Evolutionary conservation across 305 asterid genomes (phyloP).

Genomic region (Fraxinus dipetala): DNA sequence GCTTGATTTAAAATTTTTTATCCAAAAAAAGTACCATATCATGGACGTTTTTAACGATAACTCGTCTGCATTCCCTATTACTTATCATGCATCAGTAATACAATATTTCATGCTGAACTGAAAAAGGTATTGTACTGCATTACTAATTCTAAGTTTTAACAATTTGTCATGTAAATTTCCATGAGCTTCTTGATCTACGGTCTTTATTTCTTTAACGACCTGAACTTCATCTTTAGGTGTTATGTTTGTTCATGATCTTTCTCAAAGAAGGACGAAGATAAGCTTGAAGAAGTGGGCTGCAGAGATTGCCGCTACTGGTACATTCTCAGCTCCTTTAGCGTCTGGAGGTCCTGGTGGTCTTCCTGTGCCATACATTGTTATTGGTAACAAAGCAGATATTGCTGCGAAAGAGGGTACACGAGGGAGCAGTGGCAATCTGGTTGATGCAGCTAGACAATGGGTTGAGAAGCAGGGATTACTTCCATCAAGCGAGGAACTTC

Average conservation of each 20-base stretch:
- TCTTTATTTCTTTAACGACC: not conserved
- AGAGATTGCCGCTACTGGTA: slow-evolving; percentile 78
- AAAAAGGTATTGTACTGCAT: not conserved
- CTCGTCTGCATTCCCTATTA: not conserved
- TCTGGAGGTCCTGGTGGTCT: slow-evolving; percentile 96
- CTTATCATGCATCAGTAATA: not conserved
- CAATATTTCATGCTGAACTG: not conserved
- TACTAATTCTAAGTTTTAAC: not conserved
- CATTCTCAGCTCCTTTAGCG: slow-evolving; percentile 92
- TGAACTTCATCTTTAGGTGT: slow-evolving; percentile 51
- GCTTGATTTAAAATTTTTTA: not conserved
- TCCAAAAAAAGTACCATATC: not conserved
- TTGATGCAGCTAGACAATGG: slow-evolving; percentile 97
- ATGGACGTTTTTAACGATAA: not conserved
- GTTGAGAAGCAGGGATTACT: slow-evolving; percentile 97
- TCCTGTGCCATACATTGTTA: slow-evolving; percentile 87
- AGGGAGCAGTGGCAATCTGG: slow-evolving; percentile 96
- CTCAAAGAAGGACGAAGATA: slow-evolving; percentile 86
- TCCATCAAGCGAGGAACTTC: slow-evolving; percentile 86
- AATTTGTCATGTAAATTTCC: slow-evolving; percentile 1
- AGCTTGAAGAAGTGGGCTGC: slow-evolving; percentile 93
- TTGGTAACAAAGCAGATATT: slow-evolving; percentile 88
- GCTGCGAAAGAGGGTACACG: slow-evolving; percentile 68
- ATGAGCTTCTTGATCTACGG: slow-evolving; percentile 2
- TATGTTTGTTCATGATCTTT: slow-evolving; percentile 89